A percentile compares a stretch with the other conserved stretches of the same genome.
Conservation (phyloP, 2,329 filamentous ascomycete species). For the Magnaporthiopsis incrustans region DNA sequence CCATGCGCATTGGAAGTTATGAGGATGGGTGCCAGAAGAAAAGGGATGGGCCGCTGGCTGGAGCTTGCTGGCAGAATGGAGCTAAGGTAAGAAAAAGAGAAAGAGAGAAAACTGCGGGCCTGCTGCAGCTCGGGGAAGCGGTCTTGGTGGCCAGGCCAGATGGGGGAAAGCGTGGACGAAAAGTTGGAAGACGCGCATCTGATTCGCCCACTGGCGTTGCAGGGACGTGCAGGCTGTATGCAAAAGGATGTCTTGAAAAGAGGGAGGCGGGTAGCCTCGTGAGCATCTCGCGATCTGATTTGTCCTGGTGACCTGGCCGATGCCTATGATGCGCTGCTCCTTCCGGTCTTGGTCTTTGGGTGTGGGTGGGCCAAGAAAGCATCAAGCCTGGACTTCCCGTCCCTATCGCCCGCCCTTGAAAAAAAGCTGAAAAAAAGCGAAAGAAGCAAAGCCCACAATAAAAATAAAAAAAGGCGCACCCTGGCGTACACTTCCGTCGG, state of each 20-base stretch:
- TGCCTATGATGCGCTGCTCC: neutral
- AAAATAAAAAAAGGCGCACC: no score
- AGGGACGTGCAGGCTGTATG: neutral
- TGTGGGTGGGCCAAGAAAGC: neutral
- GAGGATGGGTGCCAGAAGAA: neutral
- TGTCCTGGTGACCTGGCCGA: slow-evolving; percentile 1
- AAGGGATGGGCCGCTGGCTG: neutral
- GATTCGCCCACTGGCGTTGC: neutral
- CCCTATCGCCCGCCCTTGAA: no score
- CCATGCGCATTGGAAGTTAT: neutral
- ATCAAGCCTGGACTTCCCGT: no score
- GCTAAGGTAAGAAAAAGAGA: neutral
- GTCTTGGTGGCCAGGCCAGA: neutral
- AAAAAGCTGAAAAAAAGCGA: no score
- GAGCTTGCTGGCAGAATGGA: no score
- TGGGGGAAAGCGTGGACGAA: neutral
- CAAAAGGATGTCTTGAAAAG: neutral
- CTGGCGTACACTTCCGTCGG: no score
- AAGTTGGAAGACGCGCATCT: neutral
- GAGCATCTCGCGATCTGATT: slow-evolving; percentile 1
- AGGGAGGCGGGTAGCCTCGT: slow-evolving; percentile 4
- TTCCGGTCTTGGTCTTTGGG: neutral
- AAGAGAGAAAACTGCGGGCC: neutral
- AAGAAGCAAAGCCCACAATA: no score
- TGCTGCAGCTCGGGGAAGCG: neutral